Base-by-base conservation (phyloP, 495 filamentous ascomycete genomes). In the Parathielavia appendiculata region DNA sequence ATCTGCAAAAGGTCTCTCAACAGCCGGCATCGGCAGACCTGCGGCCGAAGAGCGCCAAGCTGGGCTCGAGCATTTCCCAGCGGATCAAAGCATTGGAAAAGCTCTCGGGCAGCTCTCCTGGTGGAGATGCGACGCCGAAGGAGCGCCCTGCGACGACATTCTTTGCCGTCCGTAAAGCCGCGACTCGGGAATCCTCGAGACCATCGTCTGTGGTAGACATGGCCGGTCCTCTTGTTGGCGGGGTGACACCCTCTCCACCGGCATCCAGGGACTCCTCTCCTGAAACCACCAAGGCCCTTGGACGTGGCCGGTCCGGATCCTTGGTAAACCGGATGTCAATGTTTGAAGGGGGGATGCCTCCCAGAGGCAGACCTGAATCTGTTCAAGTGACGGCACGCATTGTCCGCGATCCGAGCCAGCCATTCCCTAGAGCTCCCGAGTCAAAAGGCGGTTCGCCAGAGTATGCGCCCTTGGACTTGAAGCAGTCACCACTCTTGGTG, bases 31-130 rank as follows among this genome's bases (percentile, higher is more conserved):
- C 73, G 26, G 6, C 26, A 19, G 75, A 78, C 36, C 63, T 78
- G 17, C 66, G 83, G 53, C 81, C 85, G 1, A 91, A 88, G 74
- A 90, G 87, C 69, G 79, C 83, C 69, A 92, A 90, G 66, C 81
- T 95, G 19, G 92, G 90, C 2, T 88, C 87, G 26, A 90, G 89
- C 40, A 95, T 96, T 63, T 92, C 90, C 9, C 87, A 89, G 68
- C 85, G 91, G 52, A 95, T 96, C 66, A 90, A 93, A 66, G 89
- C 90, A 14, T 76, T 96, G 45, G 87, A 92, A 66, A 86, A 86
- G 59, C 75, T 90, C n/a, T 86, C 85, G 1, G 77, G 72, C 43
- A 74, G 38, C 44, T 30, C 61, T 4, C 69, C 66, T 16, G 64
- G 64, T n/a, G 51, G 63, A 5, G 60, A 71, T 20, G 44, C 64